Evolutionary conservation across 306 rosid genomes (phyloP).

Genomic region (Quillaja saponaria): DNA sequence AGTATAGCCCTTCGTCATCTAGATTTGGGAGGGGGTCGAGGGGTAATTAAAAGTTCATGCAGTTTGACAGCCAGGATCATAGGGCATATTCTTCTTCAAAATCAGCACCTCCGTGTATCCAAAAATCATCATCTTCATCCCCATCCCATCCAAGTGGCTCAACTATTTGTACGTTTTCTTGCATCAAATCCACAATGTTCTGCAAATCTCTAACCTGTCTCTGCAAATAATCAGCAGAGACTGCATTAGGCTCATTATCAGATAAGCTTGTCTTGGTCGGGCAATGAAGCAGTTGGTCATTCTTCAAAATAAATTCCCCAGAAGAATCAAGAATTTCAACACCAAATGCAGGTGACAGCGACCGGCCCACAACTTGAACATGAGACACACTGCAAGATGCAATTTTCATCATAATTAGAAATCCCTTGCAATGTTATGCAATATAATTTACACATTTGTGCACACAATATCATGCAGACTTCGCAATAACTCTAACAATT

Average conservation of each 20-base stretch:
- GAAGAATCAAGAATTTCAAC: conserved; percentile 59
- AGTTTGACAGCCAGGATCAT: conserved; percentile 34
- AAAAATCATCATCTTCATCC: conserved; percentile 47
- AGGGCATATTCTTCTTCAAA: conserved; percentile 39
- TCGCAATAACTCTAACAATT: neutral
- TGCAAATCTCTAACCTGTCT: conserved; percentile 34
- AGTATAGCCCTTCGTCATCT: conserved; percentile 15
- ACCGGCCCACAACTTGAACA: conserved; percentile 65
- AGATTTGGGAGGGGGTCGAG: no score
- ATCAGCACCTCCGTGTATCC: no score
- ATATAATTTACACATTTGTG: neutral
- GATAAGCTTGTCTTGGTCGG: conserved; percentile 19
- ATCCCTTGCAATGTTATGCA: conserved; percentile 15
- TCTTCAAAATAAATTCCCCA: conserved; percentile 58
- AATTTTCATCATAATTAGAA: conserved; percentile 22
- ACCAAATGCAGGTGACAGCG: conserved; percentile 60
- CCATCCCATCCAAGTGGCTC: conserved; percentile 46
- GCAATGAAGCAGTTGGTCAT: conserved; percentile 32
- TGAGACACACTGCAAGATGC: conserved; percentile 64
- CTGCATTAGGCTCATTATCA: conserved; percentile 31
- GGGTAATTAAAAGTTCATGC: conserved; percentile 24
- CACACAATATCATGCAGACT: neutral
- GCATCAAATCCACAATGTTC: conserved; percentile 40
- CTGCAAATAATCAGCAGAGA: conserved; percentile 16
- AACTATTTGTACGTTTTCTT: conserved; percentile 28